Base-by-base conservation (phyloP, 495 filamentous ascomycete genomes). In the Penicillium canescens region DNA sequence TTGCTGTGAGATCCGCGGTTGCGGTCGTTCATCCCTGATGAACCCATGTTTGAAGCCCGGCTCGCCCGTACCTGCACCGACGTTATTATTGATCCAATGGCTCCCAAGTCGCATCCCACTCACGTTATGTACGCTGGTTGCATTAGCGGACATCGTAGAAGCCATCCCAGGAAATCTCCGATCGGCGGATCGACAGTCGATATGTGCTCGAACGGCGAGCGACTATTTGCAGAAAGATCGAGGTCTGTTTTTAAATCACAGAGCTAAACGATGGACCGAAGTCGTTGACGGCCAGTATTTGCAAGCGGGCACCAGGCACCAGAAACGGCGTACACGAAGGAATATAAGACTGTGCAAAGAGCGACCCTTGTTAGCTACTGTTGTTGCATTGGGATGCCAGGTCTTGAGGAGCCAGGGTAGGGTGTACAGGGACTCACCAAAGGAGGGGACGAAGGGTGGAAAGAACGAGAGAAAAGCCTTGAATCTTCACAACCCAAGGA, bases 21-120 rank as follows among this genome's bases (percentile, higher is more conserved):
- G 52, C 70, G 67, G 33, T 80, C 76, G 55, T 68, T 71, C 56
- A 76, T 64, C 23, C 62, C 66, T 12, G 77, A 72, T 49, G 74
- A 57, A 59, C 64, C 58, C 58, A 80, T 75, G 54, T 71, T 77
- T 46, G 61, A 51, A 28, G 58, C 49, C 44, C 70, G 69, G 57
- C 62, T 75, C 10, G 71, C 62, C 49, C 72, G 72, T 52, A 66
- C 71, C 74, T 77, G 35, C 5, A 38, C 0, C 1, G 1, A 14
- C 36, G n/a, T 21, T 48, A 39, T 42, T 46, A 53, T 20, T 12
- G 1, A 26, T 23, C 6, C 24, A 34, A 14, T 31, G 38, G 9
- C 9, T 31, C 7, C 28, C 8, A 5, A 31, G 28, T 31, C 28
- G 28, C 28, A 31, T 45, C 34, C 16, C 26, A 64, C 67, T 68